These are phyloP conservation scores for Aspergillus aculeatinus DNA, from an alignment of 2,329 filamentous ascomycete genomes.

Conservation along the genomic window DNA sequence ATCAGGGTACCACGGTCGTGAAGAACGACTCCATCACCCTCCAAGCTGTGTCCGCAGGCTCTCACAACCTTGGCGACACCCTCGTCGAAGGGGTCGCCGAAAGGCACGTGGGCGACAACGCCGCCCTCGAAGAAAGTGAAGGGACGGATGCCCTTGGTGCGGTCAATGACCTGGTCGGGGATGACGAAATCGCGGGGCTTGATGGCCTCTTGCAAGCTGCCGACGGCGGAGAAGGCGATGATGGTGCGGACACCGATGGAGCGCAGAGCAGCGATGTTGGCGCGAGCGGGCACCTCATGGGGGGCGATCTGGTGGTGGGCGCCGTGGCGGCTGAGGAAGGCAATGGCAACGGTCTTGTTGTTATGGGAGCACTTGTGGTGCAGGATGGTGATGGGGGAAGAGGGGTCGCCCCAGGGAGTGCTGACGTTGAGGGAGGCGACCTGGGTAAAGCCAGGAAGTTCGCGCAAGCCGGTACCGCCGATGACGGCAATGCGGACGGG, in stretches of 20 bases:
- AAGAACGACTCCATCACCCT: conserved; percentile 79
- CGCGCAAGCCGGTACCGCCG: conserved; percentile 87
- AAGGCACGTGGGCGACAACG: conserved; percentile 89
- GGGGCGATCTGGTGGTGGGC: conserved; percentile 84
- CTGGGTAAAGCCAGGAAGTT: conserved; percentile 81
- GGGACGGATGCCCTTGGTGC: conserved; percentile 89
- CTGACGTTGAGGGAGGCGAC: conserved; percentile 72
- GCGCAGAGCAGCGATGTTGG: conserved; percentile 97
- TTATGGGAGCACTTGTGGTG: conserved; percentile 75
- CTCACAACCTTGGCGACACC: conserved; percentile 73
- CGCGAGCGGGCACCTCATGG: conserved; percentile 89
- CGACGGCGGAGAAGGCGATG: conserved; percentile 93
- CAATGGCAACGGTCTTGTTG: conserved; percentile 63
- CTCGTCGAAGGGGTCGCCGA: conserved; percentile 91
- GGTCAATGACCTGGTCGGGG: conserved; percentile 94
- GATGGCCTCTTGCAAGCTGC: conserved; percentile 86
- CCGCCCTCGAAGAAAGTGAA: conserved; percentile 88
- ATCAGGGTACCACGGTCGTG: conserved; percentile 83
- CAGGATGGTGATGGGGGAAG: conserved; percentile 77
- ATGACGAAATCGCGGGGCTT: conserved; percentile 95
- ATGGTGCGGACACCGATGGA: conserved; percentile 84
- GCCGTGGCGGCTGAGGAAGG: conserved; percentile 93
- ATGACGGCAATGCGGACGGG: conserved; percentile 84
- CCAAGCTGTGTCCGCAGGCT: conserved; percentile 71
- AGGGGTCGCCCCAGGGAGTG: conserved; percentile 87